These are phyloP conservation scores for Shiraia bambusicola DNA, from an alignment of 2,329 filamentous ascomycete species.

Conservation along the genomic window DNA sequence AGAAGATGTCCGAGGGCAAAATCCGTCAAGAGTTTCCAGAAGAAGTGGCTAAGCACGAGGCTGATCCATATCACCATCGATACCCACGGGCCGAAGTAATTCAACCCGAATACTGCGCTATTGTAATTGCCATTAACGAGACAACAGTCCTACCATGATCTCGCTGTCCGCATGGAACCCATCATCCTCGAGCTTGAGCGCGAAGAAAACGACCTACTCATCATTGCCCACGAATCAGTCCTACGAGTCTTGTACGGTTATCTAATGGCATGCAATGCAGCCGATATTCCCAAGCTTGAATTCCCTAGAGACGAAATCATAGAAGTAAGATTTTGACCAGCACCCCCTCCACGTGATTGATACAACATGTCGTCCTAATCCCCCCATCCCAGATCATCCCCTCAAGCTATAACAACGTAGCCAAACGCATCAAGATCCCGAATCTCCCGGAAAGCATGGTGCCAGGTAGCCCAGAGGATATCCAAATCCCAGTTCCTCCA, in stretches of 20 bases:
- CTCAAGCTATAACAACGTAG: constrained; percentile 94
- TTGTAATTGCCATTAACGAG: constrained; percentile 17
- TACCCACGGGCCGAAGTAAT: constrained; percentile 89
- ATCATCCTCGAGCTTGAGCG: constrained; percentile 97
- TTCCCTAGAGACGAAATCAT: constrained; percentile 98
- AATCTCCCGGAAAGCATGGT: constrained; percentile 66
- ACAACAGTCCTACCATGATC: constrained; percentile 86
- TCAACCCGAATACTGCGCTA: not conserved
- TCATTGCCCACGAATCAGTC: constrained; percentile 98
- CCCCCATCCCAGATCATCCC: constrained; percentile 75
- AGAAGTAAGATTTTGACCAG: too few species aligned
- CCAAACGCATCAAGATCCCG: constrained; percentile 85
- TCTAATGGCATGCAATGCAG: constrained; percentile 95
- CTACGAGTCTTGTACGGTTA: constrained; percentile 95
- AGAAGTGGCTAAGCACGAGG: constrained; percentile 87
- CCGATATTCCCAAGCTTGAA: constrained; percentile 87
- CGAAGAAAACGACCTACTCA: constrained; percentile 95
- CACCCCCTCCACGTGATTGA: too few species aligned
- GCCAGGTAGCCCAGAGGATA: constrained; percentile 76
- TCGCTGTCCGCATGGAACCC: constrained; percentile 95
- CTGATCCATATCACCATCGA: constrained; percentile 94
- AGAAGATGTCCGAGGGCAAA: constrained; percentile 82
- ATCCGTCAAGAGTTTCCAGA: constrained; percentile 84
- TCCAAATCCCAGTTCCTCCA: constrained; percentile 73
- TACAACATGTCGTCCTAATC: too few species aligned